Percentiles rank a stretch among this genome's conserved stretches.
Conservation (phyloP, 768 basidiomycete species). For the Trametopsis cervina region DNA sequence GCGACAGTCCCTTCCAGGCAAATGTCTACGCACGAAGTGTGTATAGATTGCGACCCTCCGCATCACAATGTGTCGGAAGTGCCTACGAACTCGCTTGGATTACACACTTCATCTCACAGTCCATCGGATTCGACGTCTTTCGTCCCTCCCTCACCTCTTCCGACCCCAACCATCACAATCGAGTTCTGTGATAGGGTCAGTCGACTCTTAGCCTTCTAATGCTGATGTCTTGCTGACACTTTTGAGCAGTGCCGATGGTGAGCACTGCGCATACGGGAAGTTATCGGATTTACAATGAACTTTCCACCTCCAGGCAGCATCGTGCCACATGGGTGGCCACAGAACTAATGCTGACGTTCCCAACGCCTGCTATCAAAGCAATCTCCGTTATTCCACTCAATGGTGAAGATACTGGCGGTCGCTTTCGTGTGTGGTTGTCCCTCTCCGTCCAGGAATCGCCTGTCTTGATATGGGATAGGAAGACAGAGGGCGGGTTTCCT, state of each 20-base stretch:
- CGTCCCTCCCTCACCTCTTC: slow-evolving; percentile 41
- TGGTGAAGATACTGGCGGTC: slow-evolving; percentile 76
- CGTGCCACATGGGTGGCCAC: slow-evolving; percentile 93
- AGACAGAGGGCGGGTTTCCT: slow-evolving; percentile 86
- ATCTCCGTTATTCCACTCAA: slow-evolving; percentile 73
- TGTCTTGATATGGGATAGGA: slow-evolving; percentile 79
- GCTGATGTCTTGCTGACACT: background rate
- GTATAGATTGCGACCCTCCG: slow-evolving; percentile 16
- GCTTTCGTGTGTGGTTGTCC: slow-evolving; percentile 87
- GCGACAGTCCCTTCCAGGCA: too few relatives aligned
- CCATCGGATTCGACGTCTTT: slow-evolving; percentile 46
- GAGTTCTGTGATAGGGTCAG: slow-evolving; percentile 91
- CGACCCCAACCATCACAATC: slow-evolving; percentile 60
- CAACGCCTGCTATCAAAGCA: slow-evolving; percentile 60
- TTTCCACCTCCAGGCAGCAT: slow-evolving; percentile 58
- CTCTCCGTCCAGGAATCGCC: slow-evolving; percentile 29
- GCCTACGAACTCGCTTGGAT: background rate
- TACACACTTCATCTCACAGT: slow-evolving; percentile 6
- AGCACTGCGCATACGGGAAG: slow-evolving; percentile 19
- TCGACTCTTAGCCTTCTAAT: slow-evolving; percentile 12
- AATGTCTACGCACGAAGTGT: slow-evolving; percentile 9
- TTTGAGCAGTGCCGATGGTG: slow-evolving; percentile 71
- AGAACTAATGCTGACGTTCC: slow-evolving; percentile 87
- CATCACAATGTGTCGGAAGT: slow-evolving; percentile 1
- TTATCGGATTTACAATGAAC: background rate